Evolutionary conservation across 2,329 filamentous ascomycete species (phyloP), one percentile per base, ranked within the genome.

Genomic region (Fusarium robinianum): DNA sequence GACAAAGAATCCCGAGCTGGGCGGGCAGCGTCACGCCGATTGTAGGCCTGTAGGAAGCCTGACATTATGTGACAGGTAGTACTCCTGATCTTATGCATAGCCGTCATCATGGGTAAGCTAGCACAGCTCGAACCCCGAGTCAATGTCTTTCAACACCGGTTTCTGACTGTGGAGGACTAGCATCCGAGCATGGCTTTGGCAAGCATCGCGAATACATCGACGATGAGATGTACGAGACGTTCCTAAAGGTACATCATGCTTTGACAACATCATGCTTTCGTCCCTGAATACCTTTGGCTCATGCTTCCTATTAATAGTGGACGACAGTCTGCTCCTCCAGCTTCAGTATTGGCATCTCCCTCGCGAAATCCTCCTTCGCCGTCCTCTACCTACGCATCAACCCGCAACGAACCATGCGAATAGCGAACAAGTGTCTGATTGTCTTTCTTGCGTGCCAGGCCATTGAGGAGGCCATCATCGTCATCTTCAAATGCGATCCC

Each of bases 321-420:
- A 51, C 45, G 8, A 53, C 55, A 11, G 57, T 49, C 18, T 54
- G 53, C 32, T 67, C 65, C 2, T 26, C 54, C 8, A 57, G 57
- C 1, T 67, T 63, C 24, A 67, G 63, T 30, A 52, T 58, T 33
- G 60, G 64, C 5, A 46, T 67, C 5, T 41, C 54, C 5, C 39
- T 60, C 4, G 64, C 64, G 10, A 65, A 67, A 33, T 61, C 62
- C 8, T 66, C 63, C 2, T 66, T 67, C 17, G 63, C 65, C 3
- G 47, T 65, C 2, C 48, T 68, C 5, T 67, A 66, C 44, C 30
- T 67, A 7, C 60, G 62, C 30, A 62, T 67, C 27, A 61, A 64
- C 11, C 59, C 63, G 1, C 52, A 58, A 3, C 50, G 49, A 22
- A 30, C 34, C 8, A 57, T 65, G 4, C 40, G 43, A 6, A 41